Evolutionary conservation across 129 eudicot genomes (phyloP), one percentile per base, ranked within the genome.

Genomic region (Artemisia tridentata): DNA sequence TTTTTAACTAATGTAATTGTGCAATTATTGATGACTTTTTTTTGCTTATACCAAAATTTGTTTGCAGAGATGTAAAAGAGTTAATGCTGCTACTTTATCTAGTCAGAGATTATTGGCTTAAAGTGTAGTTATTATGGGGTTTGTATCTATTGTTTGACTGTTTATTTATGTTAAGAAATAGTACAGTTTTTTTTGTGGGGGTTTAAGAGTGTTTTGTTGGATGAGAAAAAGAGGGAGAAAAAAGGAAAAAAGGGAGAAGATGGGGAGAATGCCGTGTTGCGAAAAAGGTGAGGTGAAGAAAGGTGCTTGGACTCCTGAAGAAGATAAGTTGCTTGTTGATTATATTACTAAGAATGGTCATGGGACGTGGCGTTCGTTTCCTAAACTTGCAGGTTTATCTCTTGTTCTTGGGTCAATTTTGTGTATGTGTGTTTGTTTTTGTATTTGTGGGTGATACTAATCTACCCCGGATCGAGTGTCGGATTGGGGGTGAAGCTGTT

Each of bases 301-400:
- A 80, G 98, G 98, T 51, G 80, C 95, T 14, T 92, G 98, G 98
- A 86, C 86, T 71, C 79, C 87, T 18, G 91, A 88, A 75, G 98
- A 92, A 68, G 98, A 92, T 79, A 80, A 83, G 69, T 64, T 88
- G 63, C 93, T 92, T 79, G 77, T 92, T 70, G 91, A 92, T 67
- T 88, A 74, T 73, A 86, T 92, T 47, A 68, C 79, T 21, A 69
- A 84, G 52, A 72, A 92, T 63, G 98, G 98, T 9, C 86, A 74
- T 81, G 88, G 89, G 49, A 86, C 87, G 52, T 92, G 98, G 98
- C 82, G 86, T 43, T 84, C 92, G 41, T 83, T 92, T 52, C 98
- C 98, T 27, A 73, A 80, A 67, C 91, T 79, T 75, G 96, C 98
- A 76, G 96, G 98, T 92, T 68, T 65, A 17, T 74, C 25, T 53